These are phyloP conservation scores for Bruguiera hainesii DNA, from an alignment of 441 rosid genomes.

Conservation along the genomic window DNA sequence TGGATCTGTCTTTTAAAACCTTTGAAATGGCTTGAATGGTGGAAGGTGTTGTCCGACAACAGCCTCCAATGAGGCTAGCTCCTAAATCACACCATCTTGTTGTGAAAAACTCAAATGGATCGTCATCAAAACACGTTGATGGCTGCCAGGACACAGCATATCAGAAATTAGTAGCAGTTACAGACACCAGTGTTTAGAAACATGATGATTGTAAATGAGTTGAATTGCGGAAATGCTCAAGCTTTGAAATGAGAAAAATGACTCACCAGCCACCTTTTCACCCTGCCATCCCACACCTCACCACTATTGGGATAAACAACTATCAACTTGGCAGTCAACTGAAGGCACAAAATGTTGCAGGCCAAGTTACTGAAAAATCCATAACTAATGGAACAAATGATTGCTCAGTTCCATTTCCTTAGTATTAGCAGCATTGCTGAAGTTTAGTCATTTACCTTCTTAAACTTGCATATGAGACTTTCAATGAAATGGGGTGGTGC, in stretches of 20 bases:
- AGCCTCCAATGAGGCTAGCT: slow-evolving; percentile 87
- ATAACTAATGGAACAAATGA: not conserved
- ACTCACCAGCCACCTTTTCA: slow-evolving; percentile 87
- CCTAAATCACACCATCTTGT: slow-evolving; percentile 70
- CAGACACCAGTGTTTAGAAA: not conserved
- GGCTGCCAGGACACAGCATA: slow-evolving; percentile 46
- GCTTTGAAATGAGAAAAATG: not conserved
- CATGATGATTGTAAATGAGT: not conserved
- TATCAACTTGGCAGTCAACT: slow-evolving; percentile 68
- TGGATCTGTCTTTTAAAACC: slow-evolving; percentile 39
- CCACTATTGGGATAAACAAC: slow-evolving; percentile 91
- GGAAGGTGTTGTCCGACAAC: slow-evolving; percentile 80
- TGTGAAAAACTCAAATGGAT: slow-evolving; percentile 56
- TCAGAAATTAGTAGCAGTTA: not conserved
- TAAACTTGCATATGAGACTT: slow-evolving; percentile 52
- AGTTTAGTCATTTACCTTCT: slow-evolving; percentile 36
- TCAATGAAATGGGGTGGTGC: slow-evolving; percentile 82
- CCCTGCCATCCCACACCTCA: slow-evolving; percentile 85
- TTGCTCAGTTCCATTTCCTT: not conserved
- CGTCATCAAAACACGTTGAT: slow-evolving; percentile 68
- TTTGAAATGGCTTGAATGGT: slow-evolving; percentile 63
- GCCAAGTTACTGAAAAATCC: not conserved
- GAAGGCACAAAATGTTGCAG: slow-evolving; percentile 5
- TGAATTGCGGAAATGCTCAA: not conserved
- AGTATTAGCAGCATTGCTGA: not conserved